A percentile compares a stretch with the other conserved stretches of the same genome.
Conservation (phyloP, 495 filamentous ascomycete species). For the Letharia lupina region DNA sequence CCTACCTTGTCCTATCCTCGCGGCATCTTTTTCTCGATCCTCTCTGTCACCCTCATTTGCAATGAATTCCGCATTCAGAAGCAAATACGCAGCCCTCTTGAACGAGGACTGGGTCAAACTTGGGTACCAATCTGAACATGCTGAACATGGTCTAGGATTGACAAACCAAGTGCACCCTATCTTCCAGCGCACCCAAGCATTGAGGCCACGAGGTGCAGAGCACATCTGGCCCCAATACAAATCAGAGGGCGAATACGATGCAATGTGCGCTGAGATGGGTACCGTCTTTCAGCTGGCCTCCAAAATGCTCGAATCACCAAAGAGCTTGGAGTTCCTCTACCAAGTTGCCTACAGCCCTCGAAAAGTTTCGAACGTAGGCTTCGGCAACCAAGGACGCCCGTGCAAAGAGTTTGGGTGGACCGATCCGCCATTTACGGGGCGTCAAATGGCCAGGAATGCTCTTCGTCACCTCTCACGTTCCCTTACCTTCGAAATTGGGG, state of each 20-base stretch:
- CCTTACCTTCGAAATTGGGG: not conserved
- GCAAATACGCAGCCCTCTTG: not conserved
- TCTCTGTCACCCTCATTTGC: not conserved
- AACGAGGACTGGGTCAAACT: constrained; percentile 2
- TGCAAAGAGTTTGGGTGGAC: not conserved
- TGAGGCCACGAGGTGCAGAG: not conserved
- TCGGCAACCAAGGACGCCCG: constrained; percentile 2
- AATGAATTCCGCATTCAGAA: constrained; percentile 1
- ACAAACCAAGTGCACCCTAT: not conserved
- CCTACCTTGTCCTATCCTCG: not conserved
- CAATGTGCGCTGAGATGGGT: not conserved
- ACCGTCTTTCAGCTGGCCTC: constrained; percentile 1
- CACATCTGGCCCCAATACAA: constrained; percentile 8
- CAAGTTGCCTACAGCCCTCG: constrained; percentile 6
- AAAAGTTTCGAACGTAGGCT: not conserved
- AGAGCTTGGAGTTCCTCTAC: constrained; percentile 9
- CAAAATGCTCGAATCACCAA: constrained; percentile 2
- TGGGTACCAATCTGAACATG: not conserved
- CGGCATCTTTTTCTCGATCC: not conserved
- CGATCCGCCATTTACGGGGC: not conserved
- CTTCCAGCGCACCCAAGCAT: constrained; percentile 2
- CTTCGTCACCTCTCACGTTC: constrained; percentile 5
- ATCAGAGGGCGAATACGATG: not conserved
- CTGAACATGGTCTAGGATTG: not conserved
- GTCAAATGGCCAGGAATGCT: not conserved